Evolutionary conservation across 1,284 basidiomycete genomes (phyloP), one percentile per base, ranked within the genome.

Genomic region (Sporisorium graminicola): DNA sequence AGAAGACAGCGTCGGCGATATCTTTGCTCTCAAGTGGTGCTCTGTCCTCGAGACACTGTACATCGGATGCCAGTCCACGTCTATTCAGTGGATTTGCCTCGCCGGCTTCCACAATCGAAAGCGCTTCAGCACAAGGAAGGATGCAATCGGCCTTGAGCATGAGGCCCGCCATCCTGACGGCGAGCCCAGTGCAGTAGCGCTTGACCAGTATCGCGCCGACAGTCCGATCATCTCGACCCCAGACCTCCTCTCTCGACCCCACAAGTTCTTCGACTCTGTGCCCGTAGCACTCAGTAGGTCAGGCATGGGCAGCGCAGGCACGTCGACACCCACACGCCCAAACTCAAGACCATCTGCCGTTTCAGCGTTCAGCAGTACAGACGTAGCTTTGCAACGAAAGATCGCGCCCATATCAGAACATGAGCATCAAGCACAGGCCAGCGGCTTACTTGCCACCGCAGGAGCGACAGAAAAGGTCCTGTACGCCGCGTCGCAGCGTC

Each of bases 1-100:
- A 80, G 89, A 92, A 61, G 93, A 95, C 78, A 92, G 91, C 3
- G 91, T 94, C 2, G 95, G 95, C 42, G 96, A 98, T 84, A 90
- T 98, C 58, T 95, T 94, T 87, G 59, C 77, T 13, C 88, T 98
- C 2, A 90, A 90, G 0, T 98, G 94, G 92, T 91, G 91, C 14
- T 87, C 90, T 1, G 84, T 87, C 12, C 88, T 91, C 10, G 90
- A 91, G 70, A 92, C 91, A 0, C 88, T 97, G 43, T 96, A 93
- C 85, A 88, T 97, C 59, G 95, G 94, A 14, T 77, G 93, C 81
- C 93, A 97, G 86, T 93, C 94, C 84, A 94, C 94, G 0, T 77
- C 79, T n/a, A 83, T 83, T 16, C 81, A 82, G 56, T 77, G 78
- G 78, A 75, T 77, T 40, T 71, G 66, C 33, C 61, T 77, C 5